A percentile compares a stretch with the other conserved stretches of the same genome.
phyloP scores from a whole-genome alignment of 1,139 yeast genomes.

The Barnettozyma hawaiiensis region DNA sequence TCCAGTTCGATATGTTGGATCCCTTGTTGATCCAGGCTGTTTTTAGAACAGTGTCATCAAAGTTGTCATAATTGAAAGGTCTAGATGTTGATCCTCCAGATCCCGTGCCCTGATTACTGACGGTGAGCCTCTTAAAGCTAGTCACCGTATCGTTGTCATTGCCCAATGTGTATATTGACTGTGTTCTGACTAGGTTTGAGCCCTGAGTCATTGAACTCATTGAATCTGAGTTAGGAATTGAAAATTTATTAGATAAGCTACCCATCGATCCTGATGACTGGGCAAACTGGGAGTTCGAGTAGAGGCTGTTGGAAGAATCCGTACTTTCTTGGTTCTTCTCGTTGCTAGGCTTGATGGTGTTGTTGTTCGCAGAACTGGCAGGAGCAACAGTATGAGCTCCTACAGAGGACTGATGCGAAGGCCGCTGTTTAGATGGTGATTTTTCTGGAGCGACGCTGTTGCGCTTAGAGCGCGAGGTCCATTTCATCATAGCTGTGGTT shows the following conservation, averaged over 20 bases:
- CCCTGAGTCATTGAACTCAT: background rate
- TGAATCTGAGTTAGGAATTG: constrained; percentile 8
- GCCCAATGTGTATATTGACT: constrained; percentile 7
- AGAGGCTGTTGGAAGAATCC: constrained; percentile 5
- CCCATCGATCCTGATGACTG: constrained; percentile 5
- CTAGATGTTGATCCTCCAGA: constrained; percentile 2
- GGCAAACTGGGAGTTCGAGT: constrained; percentile 2
- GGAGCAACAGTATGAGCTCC: too few species aligned
- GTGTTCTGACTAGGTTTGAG: constrained; percentile 5
- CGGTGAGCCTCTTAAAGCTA: constrained; percentile 3
- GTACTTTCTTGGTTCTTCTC: background rate
- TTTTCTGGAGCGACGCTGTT: constrained; percentile 23
- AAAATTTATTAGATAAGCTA: background rate
- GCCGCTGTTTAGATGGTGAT: constrained; percentile 6
- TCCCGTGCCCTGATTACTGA: background rate
- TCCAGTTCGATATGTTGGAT: constrained; percentile 37
- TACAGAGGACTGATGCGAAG: too few species aligned
- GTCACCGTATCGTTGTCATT: constrained; percentile 11
- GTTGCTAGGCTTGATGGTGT: background rate
- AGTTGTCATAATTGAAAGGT: constrained; percentile 29
- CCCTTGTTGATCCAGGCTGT: constrained; percentile 44
- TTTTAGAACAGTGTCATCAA: constrained; percentile 36
- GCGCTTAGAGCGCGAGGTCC: constrained; percentile 27
- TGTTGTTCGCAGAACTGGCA: background rate
- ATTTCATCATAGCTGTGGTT: constrained; percentile 16